A percentile compares a stretch with the other conserved stretches of the same genome.
phyloP scores from a whole-genome alignment of 2,329 filamentous ascomycete species.

The Alternaria sp. region DNA sequence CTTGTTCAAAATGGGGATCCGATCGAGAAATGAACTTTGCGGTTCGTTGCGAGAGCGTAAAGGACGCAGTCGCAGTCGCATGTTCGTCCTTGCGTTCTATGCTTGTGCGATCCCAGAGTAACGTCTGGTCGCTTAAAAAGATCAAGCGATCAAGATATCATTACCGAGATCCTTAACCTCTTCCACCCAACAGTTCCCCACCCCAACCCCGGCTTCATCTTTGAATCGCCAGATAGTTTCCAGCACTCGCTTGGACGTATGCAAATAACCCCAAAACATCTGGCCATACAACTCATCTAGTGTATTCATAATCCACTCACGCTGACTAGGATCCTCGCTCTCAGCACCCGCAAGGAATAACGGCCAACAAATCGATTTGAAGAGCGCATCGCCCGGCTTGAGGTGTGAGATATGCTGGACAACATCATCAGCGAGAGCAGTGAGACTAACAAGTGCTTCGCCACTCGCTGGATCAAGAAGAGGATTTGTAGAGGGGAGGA shows the following conservation, averaged over 20 bases:
- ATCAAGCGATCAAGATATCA: slow-evolving; percentile 47
- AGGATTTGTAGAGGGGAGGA: slow-evolving; percentile 43
- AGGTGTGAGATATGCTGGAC: slow-evolving; percentile 62
- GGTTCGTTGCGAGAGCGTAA: background rate
- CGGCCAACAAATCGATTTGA: slow-evolving; percentile 69
- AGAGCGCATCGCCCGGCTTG: slow-evolving; percentile 60
- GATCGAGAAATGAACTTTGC: too few relatives aligned
- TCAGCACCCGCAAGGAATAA: slow-evolving; percentile 67
- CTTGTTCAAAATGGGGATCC: background rate
- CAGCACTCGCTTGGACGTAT: slow-evolving; percentile 47
- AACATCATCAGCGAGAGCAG: slow-evolving; percentile 59
- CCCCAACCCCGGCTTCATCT: slow-evolving; percentile 30
- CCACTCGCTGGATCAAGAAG: slow-evolving; percentile 52
- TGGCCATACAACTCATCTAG: slow-evolving; percentile 45
- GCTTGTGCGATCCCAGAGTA: background rate
- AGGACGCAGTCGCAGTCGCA: background rate
- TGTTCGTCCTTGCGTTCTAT: background rate
- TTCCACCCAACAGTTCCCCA: slow-evolving; percentile 46
- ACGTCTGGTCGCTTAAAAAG: background rate
- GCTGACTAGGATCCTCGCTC: slow-evolving; percentile 57
- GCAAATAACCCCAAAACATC: slow-evolving; percentile 52
- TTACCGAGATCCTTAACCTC: slow-evolving; percentile 45
- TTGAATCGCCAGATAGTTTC: slow-evolving; percentile 48
- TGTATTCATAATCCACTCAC: slow-evolving; percentile 63
- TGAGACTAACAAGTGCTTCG: slow-evolving; percentile 48